Base-by-base conservation (phyloP, 352 stramenopile species). In the Globisporangium emineosum region DNA sequence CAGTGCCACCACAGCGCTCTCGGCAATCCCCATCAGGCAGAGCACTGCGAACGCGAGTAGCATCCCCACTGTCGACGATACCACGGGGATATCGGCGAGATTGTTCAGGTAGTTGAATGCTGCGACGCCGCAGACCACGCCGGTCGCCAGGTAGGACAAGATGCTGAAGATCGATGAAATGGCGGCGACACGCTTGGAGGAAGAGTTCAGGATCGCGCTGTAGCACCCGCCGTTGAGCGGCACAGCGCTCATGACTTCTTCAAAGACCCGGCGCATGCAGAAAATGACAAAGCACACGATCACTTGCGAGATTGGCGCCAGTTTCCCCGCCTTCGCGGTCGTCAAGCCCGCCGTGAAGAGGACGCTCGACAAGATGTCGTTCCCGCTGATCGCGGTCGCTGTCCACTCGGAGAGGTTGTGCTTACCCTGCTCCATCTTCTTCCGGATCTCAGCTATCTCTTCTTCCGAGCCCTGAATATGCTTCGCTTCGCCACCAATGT, bases 211-310 rank as follows among this genome's bases (percentile, higher is more conserved):
- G 33, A 96, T 77, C 45, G 90, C 79, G 65, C 86, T 96, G 68
- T 96, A 96, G 58, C 79, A 90, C 33, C 89, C 89, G 37, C 89
- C 89, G 71, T 96, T 96, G 47, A 94, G 77, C 32, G 86, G 88
- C 30, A 97, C 72, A 5, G 88, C 87, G 50, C 73, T 89, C 60
- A 95, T 78, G 40, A 90, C 89, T 72, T 97, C 89, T 43, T 81
- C 77, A 59, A 96, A 91, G 21, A 97, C 84, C 43, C 74, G 83
- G 2, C 77, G 73, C 12, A 81, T 66, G 64, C 74, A 79, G 57
- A 76, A 85, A 42, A 83, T 65, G 7, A 81, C 69, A 25, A 71
- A 32, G 6, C 75, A 72, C 6, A 96, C 86, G 19, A 94, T 63
- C 15, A 83, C 9, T 55, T 96, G 74, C 17, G 77, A 78, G 1